Base-by-base conservation (phyloP, 805 yeast genomes). In the Ogataea nakhonphanomensis region DNA sequence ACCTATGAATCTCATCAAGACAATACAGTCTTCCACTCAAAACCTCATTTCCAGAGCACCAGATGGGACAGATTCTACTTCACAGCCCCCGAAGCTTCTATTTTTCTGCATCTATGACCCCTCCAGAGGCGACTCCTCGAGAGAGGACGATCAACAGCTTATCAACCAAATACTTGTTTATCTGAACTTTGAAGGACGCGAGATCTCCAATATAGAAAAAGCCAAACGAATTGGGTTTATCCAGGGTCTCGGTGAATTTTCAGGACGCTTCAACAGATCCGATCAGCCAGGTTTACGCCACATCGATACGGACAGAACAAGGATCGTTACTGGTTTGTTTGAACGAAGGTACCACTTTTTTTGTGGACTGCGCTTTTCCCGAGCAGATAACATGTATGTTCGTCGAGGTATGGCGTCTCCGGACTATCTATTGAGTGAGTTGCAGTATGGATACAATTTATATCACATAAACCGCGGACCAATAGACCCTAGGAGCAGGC, bases 391-490 rank as follows among this genome's bases (percentile, higher is more conserved):
- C 0, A 26, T 15, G 3, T 55, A 51, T 41, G 37, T 49, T 11
- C 45, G 51, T 17, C 49, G 51, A 33, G 66, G 62, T 1, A 24
- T 64, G 21, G 64, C 66, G 1, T 33, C 59, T 3, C 58, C 70
- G 5, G 66, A 63, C n/a, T 58, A 64, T 28, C 44, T 69, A 13
- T 39, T 44, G 6, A 48, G 52, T 5, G 57, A 59, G 40, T 39
- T 69, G 9, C 30, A 39, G 10, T 37, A 45, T 11, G 71, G 66
- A 5, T 63, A 63, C 39, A 44, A 53, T 25, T 46, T 67, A 5
- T 69, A 62, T 60, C 37, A 45, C 11, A 45, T 69, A 12, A 60
- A 65, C 34, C 46, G 57, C 41, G 69, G 69, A 4, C 40, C 59
- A 7, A 33, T 66, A 23, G 37, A 34, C 8, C n/a, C 22, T 35